Evolutionary conservation across 176 grass and related monocot species (phyloP).

Genomic region (Leersia perrieri): DNA sequence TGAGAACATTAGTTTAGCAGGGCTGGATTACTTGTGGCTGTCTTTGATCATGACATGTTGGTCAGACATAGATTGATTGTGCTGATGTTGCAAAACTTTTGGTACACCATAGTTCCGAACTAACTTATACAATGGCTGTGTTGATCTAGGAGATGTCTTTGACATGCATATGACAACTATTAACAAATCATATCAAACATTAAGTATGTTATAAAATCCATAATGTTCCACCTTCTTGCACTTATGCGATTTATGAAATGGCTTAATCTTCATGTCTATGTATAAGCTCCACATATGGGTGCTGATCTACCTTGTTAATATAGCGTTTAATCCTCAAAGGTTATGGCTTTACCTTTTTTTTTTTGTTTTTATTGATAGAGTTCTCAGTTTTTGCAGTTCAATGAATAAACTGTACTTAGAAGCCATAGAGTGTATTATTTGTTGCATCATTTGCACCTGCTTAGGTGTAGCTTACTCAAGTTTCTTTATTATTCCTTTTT

Average conservation of each 20-base stretch:
- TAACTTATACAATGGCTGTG: constrained; percentile 23
- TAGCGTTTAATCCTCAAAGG: neutral
- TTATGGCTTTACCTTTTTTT: neutral
- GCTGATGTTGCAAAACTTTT: constrained; percentile 8
- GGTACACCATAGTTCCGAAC: neutral
- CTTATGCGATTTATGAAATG: neutral
- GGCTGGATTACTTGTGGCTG: neutral
- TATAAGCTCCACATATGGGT: constrained; percentile 2
- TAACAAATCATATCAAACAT: neutral
- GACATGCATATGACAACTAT: neutral
- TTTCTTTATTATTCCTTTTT: constrained; percentile 9
- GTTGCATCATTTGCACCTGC: neutral
- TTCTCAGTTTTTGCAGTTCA: neutral
- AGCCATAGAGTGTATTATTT: constrained; percentile 12
- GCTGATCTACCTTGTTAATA: neutral
- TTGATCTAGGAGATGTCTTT: constrained; percentile 17
- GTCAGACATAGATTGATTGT: neutral
- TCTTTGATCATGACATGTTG: neutral
- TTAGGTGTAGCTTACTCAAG: constrained; percentile 19
- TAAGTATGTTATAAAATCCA: neutral
- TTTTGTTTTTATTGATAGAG: neutral
- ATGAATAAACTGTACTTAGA: neutral
- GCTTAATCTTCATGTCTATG: neutral
- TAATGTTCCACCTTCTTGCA: neutral
- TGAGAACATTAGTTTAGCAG: neutral